Evolutionary conservation across 352 stramenopile genomes (phyloP).

Genomic region (Aphanomyces stellatus): DNA sequence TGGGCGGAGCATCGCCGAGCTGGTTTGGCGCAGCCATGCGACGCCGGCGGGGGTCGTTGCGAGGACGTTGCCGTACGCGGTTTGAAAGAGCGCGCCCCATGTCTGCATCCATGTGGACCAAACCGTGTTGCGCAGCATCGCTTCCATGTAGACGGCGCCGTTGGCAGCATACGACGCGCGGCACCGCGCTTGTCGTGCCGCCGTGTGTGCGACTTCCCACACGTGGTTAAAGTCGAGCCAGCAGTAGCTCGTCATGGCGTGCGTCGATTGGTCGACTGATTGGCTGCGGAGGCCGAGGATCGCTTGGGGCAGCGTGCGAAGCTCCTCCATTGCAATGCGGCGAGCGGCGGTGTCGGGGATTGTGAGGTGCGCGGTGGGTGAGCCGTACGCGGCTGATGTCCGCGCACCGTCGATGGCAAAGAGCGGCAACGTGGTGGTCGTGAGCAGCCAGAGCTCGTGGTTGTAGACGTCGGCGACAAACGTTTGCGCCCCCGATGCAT

Average conservation of each 20-base stretch:
- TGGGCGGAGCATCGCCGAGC: neutral
- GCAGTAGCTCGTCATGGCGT: neutral
- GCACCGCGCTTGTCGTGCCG: neutral
- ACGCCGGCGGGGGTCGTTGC: neutral
- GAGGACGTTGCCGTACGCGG: neutral
- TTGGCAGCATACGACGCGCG: neutral
- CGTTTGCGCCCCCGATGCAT: neutral
- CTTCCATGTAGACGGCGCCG: slow-evolving; percentile 15
- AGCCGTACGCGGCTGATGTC: neutral
- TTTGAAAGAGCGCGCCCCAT: neutral
- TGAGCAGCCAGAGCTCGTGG: neutral
- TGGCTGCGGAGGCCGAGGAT: neutral
- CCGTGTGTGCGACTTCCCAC: neutral
- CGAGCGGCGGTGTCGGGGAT: neutral
- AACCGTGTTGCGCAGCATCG: neutral
- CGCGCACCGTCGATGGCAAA: neutral
- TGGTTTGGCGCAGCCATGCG: neutral
- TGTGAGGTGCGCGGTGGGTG: neutral
- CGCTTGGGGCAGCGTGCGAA: neutral
- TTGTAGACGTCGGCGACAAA: slow-evolving; percentile 10
- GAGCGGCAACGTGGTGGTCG: neutral
- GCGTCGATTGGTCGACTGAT: neutral
- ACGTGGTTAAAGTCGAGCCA: slow-evolving; percentile 5
- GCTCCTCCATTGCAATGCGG: neutral
- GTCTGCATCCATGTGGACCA: neutral